phyloP scores from a whole-genome alignment of 139 green algal species.

The Pleodorina starrii region DNA sequence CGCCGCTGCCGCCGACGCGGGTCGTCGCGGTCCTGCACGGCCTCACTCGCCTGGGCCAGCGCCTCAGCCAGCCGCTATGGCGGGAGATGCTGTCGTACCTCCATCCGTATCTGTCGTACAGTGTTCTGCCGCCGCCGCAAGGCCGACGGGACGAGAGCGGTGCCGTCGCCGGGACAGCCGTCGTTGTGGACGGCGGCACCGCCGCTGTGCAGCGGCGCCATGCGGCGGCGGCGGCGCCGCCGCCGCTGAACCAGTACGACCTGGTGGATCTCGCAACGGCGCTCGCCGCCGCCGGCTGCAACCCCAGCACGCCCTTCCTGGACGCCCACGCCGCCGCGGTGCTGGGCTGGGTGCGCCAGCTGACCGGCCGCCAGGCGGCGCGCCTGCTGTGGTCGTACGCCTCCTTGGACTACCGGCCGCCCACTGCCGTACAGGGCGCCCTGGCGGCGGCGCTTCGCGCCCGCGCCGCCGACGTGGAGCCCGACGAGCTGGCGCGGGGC shows the following conservation, averaged over 20 bases:
- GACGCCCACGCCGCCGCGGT: background rate
- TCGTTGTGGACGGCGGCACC: no score
- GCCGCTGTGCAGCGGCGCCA: background rate
- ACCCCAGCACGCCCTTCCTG: slow-evolving; percentile 25
- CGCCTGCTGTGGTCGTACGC: slow-evolving; percentile 41
- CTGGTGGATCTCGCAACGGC: slow-evolving; percentile 31
- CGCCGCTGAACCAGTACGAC: slow-evolving; percentile 23
- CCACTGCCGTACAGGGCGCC: background rate
- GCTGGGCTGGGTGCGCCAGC: background rate
- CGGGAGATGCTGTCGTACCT: slow-evolving; percentile 21
- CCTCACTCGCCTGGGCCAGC: slow-evolving; percentile 27
- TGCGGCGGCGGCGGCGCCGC: background rate
- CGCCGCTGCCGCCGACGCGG: slow-evolving; percentile 15
- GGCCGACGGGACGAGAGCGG: no score
- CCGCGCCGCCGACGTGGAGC: background rate
- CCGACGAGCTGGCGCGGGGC: background rate
- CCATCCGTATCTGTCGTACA: slow-evolving; percentile 14
- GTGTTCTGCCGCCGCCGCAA: background rate
- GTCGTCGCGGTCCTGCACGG: slow-evolving; percentile 30
- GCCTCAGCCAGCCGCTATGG: slow-evolving; percentile 21
- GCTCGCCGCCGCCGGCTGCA: slow-evolving; percentile 26
- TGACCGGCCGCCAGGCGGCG: slow-evolving; percentile 39
- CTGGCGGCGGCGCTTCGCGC: slow-evolving; percentile 24
- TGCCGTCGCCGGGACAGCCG: no score
- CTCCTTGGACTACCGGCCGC: slow-evolving; percentile 15